phyloP scores from a whole-genome alignment of 2,329 filamentous ascomycete species.

The Endoconidiophora laricicola region DNA sequence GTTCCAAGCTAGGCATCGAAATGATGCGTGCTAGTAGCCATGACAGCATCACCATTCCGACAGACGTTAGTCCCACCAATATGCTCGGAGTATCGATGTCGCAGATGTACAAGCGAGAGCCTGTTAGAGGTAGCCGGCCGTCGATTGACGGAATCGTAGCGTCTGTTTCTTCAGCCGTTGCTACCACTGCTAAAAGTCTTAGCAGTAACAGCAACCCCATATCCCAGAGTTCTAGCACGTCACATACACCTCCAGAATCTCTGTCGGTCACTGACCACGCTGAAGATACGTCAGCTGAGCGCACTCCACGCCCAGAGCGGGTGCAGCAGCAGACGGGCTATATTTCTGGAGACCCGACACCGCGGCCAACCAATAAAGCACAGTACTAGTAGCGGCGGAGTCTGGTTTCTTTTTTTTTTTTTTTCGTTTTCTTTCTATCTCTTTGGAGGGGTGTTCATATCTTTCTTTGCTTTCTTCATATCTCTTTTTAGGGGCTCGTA shows the following conservation, averaged over 20 bases:
- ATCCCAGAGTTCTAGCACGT: not conserved
- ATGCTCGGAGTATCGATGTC: not conserved
- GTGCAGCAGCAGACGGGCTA: not conserved
- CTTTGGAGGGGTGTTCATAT: not conserved
- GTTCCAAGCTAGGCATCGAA: slow-evolving; percentile 82
- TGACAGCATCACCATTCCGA: slow-evolving; percentile 50
- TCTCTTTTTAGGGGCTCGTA: not conserved
- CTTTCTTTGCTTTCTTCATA: not conserved
- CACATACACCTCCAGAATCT: slow-evolving; percentile 5
- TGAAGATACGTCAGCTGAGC: slow-evolving; percentile 1
- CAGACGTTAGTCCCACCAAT: slow-evolving; percentile 25
- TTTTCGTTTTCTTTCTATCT: not conserved
- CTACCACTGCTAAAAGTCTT: too few species aligned
- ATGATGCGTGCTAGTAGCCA: slow-evolving; percentile 97
- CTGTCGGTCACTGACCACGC: not conserved
- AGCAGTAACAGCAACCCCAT: not conserved
- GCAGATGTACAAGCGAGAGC: not conserved
- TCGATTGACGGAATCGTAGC: not conserved
- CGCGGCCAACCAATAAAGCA: slow-evolving; percentile 2
- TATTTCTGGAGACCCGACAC: slow-evolving; percentile 2
- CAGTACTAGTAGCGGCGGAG: not conserved
- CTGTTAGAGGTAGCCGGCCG: not conserved
- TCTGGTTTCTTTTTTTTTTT: not conserved
- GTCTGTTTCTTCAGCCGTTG: not conserved
- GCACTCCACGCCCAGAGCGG: slow-evolving; percentile 8